Conservation (phyloP, 805 yeast species). For the Candida manassasensis region DNA sequence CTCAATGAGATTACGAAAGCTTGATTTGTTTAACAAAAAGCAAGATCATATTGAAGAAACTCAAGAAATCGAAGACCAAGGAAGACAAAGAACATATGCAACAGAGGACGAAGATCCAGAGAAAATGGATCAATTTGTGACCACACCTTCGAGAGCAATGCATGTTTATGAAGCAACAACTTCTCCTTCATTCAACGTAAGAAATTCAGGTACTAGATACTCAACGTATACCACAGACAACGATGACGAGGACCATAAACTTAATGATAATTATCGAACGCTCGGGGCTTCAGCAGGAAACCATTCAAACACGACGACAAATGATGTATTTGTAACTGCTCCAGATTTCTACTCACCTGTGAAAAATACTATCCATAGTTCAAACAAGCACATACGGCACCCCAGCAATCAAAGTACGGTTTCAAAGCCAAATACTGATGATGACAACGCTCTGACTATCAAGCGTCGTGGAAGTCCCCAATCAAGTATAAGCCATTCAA, state of each 20-base stretch:
- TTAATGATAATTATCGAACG: constrained; percentile 2
- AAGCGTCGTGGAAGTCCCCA: not conserved
- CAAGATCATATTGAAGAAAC: constrained; percentile 1
- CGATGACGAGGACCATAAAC: constrained; percentile 3
- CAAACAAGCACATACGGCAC: no score
- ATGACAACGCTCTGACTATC: not conserved
- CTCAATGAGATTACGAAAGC: constrained; percentile 38
- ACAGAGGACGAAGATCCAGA: constrained; percentile 4
- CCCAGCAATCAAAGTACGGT: no score
- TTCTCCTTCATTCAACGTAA: constrained; percentile 3
- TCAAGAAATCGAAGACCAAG: not conserved
- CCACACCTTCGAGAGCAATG: not conserved
- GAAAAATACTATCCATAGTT: constrained; percentile 1
- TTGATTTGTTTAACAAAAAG: constrained; percentile 28
- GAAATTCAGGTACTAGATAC: not conserved
- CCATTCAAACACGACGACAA: constrained; percentile 11
- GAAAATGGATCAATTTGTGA: no score
- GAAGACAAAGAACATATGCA: no score
- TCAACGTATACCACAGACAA: constrained; percentile 4
- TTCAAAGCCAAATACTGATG: constrained; percentile 2
- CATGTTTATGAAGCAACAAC: not conserved
- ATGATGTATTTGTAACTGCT: constrained; percentile 24
- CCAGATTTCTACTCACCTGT: constrained; percentile 14
- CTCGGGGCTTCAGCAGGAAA: constrained; percentile 8
- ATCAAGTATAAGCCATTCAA: no score